These are phyloP conservation scores for Artemisia tridentata DNA, from an alignment of 129 eudicot species.

Conservation along the genomic window DNA sequence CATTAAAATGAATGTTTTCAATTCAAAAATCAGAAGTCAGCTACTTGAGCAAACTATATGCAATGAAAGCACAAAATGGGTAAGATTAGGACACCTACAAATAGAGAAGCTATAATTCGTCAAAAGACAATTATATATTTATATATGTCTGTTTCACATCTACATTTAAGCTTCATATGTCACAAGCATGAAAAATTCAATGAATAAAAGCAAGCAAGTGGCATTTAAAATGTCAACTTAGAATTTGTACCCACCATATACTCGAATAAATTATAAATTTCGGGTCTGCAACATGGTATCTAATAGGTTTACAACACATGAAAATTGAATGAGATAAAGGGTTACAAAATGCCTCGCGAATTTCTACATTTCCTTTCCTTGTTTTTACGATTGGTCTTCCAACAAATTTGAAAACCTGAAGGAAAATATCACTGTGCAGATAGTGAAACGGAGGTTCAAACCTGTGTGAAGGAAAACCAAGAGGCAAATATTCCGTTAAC, in stretches of 20 bases:
- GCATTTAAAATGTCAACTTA: constrained; percentile 1
- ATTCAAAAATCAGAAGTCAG: background rate
- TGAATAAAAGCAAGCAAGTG: constrained; percentile 5
- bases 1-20: background rate
- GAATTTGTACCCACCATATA: constrained; percentile 5
- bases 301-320: background rate
- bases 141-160: no score
- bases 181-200: background rate
- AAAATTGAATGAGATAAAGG: background rate
- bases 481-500: background rate
- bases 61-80: background rate
- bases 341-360: constrained; percentile 17
- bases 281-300: background rate
- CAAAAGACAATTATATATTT: no score
- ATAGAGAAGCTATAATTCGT: background rate
- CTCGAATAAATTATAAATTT: background rate
- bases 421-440: background rate
- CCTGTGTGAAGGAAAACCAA: background rate
- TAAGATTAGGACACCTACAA: background rate
- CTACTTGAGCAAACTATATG: background rate
- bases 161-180: background rate
- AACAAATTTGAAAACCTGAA: background rate
- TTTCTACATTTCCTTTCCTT: constrained; percentile 5
- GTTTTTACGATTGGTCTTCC: background rate
- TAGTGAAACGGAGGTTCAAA: background rate